phyloP scores from a whole-genome alignment of 176 grass and related monocot genomes.

The Canna indica region DNA sequence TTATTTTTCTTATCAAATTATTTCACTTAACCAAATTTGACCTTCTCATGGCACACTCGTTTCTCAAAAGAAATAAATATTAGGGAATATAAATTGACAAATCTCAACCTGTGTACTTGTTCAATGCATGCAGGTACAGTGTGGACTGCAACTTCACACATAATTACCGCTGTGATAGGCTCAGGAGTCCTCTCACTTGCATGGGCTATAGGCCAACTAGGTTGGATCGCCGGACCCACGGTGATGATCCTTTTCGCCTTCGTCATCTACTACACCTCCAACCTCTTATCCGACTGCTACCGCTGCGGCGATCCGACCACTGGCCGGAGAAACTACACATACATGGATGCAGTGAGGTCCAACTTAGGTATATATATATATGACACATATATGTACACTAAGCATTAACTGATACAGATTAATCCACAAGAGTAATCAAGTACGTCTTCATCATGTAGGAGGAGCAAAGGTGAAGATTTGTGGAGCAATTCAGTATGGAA shows the following conservation, averaged over 20 bases:
- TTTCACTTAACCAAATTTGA: too few relatives aligned
- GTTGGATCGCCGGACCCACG: conserved; percentile 35
- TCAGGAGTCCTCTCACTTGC: conserved; percentile 43
- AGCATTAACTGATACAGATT: too few relatives aligned
- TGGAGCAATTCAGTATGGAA: conserved; percentile 48
- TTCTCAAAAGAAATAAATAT: too few relatives aligned
- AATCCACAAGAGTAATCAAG: too few relatives aligned
- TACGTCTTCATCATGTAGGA: too few relatives aligned
- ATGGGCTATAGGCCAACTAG: conserved; percentile 44
- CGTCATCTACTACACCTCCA: conserved; percentile 42
- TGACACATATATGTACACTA: too few relatives aligned
- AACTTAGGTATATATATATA: conserved; percentile 29
- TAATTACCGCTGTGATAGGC: conserved; percentile 55
- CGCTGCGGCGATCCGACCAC: conserved; percentile 32
- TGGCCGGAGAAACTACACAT: conserved; percentile 50
- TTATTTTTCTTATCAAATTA: too few relatives aligned
- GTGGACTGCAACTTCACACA: conserved; percentile 49
- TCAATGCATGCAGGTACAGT: conserved; percentile 28
- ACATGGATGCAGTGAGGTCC: conserved; percentile 47
- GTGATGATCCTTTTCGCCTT: conserved; percentile 47
- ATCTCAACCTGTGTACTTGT: not conserved
- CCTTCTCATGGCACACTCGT: too few relatives aligned
- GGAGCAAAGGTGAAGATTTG: conserved; percentile 45
- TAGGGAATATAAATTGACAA: not conserved
- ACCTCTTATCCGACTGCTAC: conserved; percentile 40